Evolutionary conservation across 2,329 filamentous ascomycete species (phyloP).

Genomic region (Diplodia intermedia): DNA sequence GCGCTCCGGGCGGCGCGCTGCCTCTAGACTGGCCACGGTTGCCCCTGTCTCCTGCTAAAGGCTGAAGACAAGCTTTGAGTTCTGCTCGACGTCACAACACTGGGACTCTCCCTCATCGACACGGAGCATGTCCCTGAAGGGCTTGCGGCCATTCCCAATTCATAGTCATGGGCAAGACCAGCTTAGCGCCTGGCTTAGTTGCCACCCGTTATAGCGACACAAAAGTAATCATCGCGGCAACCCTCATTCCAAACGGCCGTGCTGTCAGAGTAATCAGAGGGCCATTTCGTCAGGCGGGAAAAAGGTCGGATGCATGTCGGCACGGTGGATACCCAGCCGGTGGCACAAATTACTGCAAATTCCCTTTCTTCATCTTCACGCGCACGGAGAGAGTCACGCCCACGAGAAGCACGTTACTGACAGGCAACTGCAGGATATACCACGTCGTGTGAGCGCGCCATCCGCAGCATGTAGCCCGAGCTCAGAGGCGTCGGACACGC

Average conservation of each 20-base stretch:
- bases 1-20: slow-evolving; percentile 14
- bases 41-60: slow-evolving; percentile 15
- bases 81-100: slow-evolving; percentile 4
- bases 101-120: background rate
- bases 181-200: slow-evolving; percentile 5
- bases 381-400: background rate
- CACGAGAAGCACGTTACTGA: slow-evolving; percentile 1
- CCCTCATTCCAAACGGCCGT: background rate
- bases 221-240: slow-evolving; percentile 12
- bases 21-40: slow-evolving; percentile 9
- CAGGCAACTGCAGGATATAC: slow-evolving; percentile 12
- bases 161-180: slow-evolving; percentile 11
- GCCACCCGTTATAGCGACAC: slow-evolving; percentile 14
- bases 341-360: slow-evolving; percentile 15
- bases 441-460: background rate
- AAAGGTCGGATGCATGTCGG: slow-evolving; percentile 21
- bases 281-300: slow-evolving; percentile 1
- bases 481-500: slow-evolving; percentile 6
- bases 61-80: slow-evolving; percentile 5
- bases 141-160: background rate
- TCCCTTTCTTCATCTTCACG: background rate
- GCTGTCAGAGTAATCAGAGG: background rate
- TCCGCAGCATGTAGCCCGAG: background rate
- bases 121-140: background rate
- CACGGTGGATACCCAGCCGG: background rate